Evolutionary conservation across 495 filamentous ascomycete species (phyloP).

Genomic region (Penicillium odoratum): DNA sequence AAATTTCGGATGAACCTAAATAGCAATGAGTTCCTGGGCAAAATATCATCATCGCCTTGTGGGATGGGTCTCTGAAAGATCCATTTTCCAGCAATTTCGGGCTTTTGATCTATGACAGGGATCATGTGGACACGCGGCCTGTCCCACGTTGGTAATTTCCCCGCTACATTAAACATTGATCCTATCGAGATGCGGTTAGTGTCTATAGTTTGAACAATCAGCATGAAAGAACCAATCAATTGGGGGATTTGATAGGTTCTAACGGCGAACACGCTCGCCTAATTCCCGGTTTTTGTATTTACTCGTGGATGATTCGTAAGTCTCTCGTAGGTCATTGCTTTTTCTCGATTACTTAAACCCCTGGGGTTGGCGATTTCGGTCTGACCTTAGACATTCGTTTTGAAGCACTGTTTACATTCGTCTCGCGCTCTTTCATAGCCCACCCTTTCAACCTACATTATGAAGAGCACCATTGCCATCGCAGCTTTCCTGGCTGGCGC

Average conservation of each 20-base stretch:
- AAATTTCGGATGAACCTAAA: background rate
- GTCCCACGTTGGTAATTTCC: background rate
- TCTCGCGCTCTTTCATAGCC: background rate
- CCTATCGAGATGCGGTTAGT: background rate
- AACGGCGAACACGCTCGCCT: background rate
- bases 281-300: background rate
- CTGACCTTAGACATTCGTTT: background rate
- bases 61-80: too few species aligned
- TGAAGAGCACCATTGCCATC: conserved; percentile 37
- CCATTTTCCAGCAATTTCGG: too few species aligned
- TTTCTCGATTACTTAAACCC: conserved; percentile 1
- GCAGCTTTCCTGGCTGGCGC: conserved; percentile 40
- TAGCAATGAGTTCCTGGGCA: background rate
- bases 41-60: background rate
- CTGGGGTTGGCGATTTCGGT: background rate
- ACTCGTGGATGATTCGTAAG: conserved; percentile 5
- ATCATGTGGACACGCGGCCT: background rate
- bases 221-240: background rate
- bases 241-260: background rate
- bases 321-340: background rate
- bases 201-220: conserved; percentile 1
- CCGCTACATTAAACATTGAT: background rate
- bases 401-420: conserved; percentile 1
- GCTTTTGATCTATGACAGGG: background rate
- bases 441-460: conserved; percentile 13